Conservation (phyloP, 176 grass and related monocot species). For the Cenchrus purpureus region DNA sequence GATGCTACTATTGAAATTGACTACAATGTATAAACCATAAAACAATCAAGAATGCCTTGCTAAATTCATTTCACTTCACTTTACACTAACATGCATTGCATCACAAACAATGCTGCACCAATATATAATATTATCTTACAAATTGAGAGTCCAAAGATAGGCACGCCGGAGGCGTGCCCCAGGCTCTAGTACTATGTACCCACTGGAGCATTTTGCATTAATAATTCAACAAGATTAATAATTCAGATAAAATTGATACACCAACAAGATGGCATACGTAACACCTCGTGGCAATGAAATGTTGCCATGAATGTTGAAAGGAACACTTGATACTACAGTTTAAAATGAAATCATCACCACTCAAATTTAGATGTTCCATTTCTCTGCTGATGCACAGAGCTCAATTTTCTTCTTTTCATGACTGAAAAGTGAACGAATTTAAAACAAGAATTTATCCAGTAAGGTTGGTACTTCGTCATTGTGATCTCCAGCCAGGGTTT, state of each 20-base stretch:
- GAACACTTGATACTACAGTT: background rate
- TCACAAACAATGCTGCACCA: too few species aligned
- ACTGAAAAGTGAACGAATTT: background rate
- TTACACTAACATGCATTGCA: too few species aligned
- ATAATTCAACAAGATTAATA: too few species aligned
- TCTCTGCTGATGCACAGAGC: slow-evolving; percentile 1
- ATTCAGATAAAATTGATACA: background rate
- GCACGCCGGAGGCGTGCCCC: too few species aligned
- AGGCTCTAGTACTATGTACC: too few species aligned
- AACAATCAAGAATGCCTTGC: too few species aligned
- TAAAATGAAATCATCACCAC: background rate
- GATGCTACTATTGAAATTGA: too few species aligned
- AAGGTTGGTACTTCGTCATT: slow-evolving; percentile 61
- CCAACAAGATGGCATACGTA: background rate
- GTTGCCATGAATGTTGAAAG: background rate
- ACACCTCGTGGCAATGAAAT: background rate
- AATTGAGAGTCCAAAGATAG: too few species aligned
- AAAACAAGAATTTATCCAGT: slow-evolving; percentile 53
- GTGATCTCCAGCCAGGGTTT: slow-evolving; percentile 63
- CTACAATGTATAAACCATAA: too few species aligned
- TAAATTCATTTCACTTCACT: too few species aligned
- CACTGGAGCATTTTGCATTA: too few species aligned
- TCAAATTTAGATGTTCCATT: background rate
- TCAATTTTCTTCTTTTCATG: slow-evolving; percentile 12
- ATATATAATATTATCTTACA: too few species aligned